Evolutionary conservation across 2,329 filamentous ascomycete species (phyloP), one percentile per base, ranked within the genome.

Genomic region (Sodiomyces alkalinus): DNA sequence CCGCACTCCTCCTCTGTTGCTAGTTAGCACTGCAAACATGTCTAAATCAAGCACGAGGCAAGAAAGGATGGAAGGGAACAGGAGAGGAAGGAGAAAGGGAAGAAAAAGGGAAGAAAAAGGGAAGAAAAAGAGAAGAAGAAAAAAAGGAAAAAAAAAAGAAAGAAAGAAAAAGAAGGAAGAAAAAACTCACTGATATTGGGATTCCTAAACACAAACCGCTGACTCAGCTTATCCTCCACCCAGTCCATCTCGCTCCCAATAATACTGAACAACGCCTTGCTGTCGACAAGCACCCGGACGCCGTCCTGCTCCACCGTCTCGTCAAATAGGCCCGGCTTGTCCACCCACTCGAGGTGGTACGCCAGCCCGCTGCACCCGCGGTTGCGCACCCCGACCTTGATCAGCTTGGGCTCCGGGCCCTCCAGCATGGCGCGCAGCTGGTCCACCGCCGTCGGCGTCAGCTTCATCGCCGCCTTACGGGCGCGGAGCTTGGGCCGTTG

Each of bases 211-310:
- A 93, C 75, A 53, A 98, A 98, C 39, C 81, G 68, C 53, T 86
- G 71, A 51, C 79, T 92, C 39, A 98, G 58, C 60, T 92, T 93
- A 44, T 96, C 90, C 56, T 96, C 86, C 8, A 87, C 67, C 86
- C 87, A 98, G 48, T 98, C 90, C 90, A 98, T 98, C 58, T 96
- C 87, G 47, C 80, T 93, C 5, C 90, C 90, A 43, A 98, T 94
- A 30, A 98, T 96, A 53, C 87, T 96, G 51, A 98, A 86, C 27
- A 98, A 60, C 22, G 90, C 90, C 61, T 94, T 96, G 64, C 82
- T 92, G 53, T 98, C 90, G 32, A 98, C 90, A 49, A 96, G 53
- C 19, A 98, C 87, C 55, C 81, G 87, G 32, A 98, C 87, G 0
- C 87, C 90, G 45, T 96, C 90, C 51, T 98, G 90, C 48, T 92